A percentile compares a stretch with the other conserved stretches of the same genome.
Evolutionary conservation across 805 yeast species (phyloP).

Genomic region (Wickerhamiella slavikovae): DNA sequence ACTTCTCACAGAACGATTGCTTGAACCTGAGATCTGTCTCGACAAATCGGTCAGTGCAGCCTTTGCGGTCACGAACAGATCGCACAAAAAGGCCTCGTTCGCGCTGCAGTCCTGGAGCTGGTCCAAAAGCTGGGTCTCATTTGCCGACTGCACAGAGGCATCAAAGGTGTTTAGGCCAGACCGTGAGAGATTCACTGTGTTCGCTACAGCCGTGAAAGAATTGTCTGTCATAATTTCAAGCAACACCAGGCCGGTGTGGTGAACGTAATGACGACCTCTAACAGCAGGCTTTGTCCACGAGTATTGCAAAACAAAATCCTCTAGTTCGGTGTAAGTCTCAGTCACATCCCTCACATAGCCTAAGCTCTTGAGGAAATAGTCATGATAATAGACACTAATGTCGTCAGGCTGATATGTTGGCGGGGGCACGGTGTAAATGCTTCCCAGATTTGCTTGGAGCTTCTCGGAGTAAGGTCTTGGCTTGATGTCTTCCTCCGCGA

Average conservation of each 20-base stretch:
- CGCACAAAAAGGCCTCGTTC: slow-evolving; percentile 24
- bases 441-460: slow-evolving; percentile 5
- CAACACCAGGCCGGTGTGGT: slow-evolving; percentile 70
- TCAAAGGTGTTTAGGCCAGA: slow-evolving; percentile 27
- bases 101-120: slow-evolving; percentile 44
- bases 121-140: slow-evolving; percentile 30
- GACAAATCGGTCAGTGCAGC: no score
- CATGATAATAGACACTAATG: slow-evolving; percentile 75
- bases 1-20: neutral
- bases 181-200: slow-evolving; percentile 62
- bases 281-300: slow-evolving; percentile 67
- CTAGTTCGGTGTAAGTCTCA: slow-evolving; percentile 30
- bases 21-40: slow-evolving; percentile 29
- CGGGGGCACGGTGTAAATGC: slow-evolving; percentile 17
- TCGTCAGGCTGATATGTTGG: no score
- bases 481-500: slow-evolving; percentile 8
- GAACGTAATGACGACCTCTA: slow-evolving; percentile 75
- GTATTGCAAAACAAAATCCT: slow-evolving; percentile 44
- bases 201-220: slow-evolving; percentile 65
- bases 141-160: slow-evolving; percentile 14
- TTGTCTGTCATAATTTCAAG: slow-evolving; percentile 73
- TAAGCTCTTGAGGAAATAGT: slow-evolving; percentile 41
- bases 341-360: slow-evolving; percentile 54
- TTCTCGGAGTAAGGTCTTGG: no score
- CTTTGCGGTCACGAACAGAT: no score